A percentile compares a stretch with the other conserved stretches of the same genome.
Conservation (phyloP, 2,329 filamentous ascomycete genomes). For the Alternaria infectoria region DNA sequence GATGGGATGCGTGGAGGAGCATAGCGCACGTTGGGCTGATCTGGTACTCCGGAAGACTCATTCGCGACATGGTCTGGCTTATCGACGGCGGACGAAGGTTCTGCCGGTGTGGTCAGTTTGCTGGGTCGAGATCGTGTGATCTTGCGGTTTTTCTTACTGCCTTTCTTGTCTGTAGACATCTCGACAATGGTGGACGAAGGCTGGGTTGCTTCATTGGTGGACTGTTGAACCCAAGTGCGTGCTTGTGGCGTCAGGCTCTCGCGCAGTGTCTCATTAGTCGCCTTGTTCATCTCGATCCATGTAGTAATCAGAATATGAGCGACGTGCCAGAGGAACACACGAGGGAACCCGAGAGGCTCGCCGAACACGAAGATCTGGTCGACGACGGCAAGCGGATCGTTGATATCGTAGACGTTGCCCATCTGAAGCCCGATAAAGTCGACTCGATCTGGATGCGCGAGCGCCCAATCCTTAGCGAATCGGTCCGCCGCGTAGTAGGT, state of each 20-base stretch:
- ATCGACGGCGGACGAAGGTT: not conserved
- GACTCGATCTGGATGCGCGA: constrained; percentile 26
- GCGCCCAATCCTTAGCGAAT: constrained; percentile 34
- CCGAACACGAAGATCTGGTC: constrained; percentile 38
- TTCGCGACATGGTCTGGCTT: not conserved
- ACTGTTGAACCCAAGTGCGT: not conserved
- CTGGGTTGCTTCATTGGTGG: not conserved
- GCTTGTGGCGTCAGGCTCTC: not conserved
- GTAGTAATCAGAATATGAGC: constrained; percentile 29
- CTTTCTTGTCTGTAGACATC: not conserved
- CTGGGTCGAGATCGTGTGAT: not conserved
- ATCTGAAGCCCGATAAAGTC: constrained; percentile 22
- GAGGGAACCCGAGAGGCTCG: constrained; percentile 31
- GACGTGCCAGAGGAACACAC: constrained; percentile 39
- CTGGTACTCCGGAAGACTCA: not conserved
- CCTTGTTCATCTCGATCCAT: constrained; percentile 12
- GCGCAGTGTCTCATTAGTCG: constrained; percentile 1
- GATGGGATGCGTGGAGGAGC: not conserved
- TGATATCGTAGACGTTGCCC: constrained; percentile 20
- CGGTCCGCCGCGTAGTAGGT: constrained; percentile 26
- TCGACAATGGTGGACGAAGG: not conserved
- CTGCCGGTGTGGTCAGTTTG: constrained; percentile 20
- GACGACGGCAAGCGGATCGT: constrained; percentile 29
- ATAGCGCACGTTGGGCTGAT: not conserved
- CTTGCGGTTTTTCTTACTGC: constrained; percentile 18